Evolutionary conservation across 495 filamentous ascomycete genomes (phyloP).

Genomic region (Astrothelium macrocarpum): DNA sequence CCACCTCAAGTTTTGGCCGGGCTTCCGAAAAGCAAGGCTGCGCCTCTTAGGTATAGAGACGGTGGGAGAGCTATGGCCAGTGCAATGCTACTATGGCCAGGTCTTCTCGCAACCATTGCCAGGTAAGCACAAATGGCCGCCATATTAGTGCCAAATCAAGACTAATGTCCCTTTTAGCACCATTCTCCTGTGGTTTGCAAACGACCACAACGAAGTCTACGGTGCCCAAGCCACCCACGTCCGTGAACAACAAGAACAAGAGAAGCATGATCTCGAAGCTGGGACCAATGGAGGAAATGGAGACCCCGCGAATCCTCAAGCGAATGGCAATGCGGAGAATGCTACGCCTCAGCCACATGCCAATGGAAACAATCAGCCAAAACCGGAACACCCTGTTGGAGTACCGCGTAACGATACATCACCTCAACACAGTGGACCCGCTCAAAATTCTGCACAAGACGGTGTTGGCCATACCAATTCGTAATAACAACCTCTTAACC

Average conservation of each 20-base stretch:
- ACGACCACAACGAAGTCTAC: conserved; percentile 4
- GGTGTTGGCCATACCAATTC: background rate
- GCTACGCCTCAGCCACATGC: background rate
- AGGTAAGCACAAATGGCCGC: background rate
- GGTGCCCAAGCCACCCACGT: conserved; percentile 1
- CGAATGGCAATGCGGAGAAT: background rate
- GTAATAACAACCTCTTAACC: background rate
- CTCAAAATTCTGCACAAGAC: background rate
- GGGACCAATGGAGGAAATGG: background rate
- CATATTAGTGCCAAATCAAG: background rate
- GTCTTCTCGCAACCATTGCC: background rate
- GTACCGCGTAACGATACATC: background rate
- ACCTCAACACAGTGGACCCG: background rate
- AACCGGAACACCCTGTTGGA: background rate
- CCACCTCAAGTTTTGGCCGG: conserved; percentile 8
- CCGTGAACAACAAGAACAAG: background rate
- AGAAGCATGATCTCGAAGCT: background rate
- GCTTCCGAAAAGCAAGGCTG: conserved; percentile 24
- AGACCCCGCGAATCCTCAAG: background rate
- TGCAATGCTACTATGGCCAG: conserved; percentile 34
- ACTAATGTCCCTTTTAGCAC: background rate
- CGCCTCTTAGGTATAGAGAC: conserved; percentile 30
- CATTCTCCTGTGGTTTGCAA: conserved; percentile 2
- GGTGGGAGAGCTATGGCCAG: conserved; percentile 35
- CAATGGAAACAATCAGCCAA: background rate